Evolutionary conservation across 2,329 filamentous ascomycete genomes (phyloP).

Genomic region (Zymoseptoria tritici): DNA sequence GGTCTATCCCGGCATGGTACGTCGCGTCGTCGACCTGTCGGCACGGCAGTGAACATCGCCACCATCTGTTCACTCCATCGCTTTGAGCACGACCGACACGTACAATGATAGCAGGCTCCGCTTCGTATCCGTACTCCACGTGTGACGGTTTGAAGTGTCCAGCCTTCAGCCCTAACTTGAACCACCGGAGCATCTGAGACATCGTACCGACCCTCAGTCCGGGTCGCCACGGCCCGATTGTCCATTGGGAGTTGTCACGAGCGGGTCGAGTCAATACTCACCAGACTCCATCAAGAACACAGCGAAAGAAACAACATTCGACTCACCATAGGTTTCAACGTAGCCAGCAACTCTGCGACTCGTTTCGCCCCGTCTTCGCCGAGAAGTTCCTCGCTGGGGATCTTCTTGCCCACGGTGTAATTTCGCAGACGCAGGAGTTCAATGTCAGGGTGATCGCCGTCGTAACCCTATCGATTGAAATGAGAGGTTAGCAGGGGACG

Average conservation of each 20-base stretch:
- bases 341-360: constrained; percentile 56
- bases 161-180: not conserved
- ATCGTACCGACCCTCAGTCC: not conserved
- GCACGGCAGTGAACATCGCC: not conserved
- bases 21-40: not conserved
- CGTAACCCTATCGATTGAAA: constrained; percentile 55
- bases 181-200: not conserved
- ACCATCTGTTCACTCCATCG: not conserved
- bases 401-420: constrained; percentile 63
- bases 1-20: not conserved
- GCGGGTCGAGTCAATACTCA: not conserved
- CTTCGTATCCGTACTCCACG: not conserved
- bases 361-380: constrained; percentile 55
- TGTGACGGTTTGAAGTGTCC: not conserved
- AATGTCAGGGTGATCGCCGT: constrained; percentile 68
- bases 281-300: not conserved
- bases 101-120: not conserved
- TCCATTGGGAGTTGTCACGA: not conserved
- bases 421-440: constrained; percentile 71
- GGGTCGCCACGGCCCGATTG: not conserved
- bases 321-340: constrained; percentile 75
- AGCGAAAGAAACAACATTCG: not conserved
- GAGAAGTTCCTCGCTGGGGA: constrained; percentile 60
- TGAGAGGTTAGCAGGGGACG: not conserved
- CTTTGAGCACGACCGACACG: not conserved